Evolutionary conservation across 2,329 filamentous ascomycete species (phyloP).

Genomic region (Tympanopsis confertula): DNA sequence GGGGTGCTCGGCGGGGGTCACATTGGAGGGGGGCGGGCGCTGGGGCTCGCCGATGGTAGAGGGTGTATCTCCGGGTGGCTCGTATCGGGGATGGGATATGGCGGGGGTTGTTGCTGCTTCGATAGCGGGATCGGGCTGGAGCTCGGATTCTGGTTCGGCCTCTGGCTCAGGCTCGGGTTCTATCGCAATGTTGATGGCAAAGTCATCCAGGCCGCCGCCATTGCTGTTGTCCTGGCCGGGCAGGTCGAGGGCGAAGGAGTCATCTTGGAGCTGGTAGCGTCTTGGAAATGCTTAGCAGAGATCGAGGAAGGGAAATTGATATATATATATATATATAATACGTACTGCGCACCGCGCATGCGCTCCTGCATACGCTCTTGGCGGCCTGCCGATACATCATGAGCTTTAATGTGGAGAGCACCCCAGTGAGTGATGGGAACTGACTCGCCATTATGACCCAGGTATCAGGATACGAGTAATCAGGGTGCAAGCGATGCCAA

Average conservation of each 20-base stretch:
- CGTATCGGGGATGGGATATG: slow-evolving; percentile 1
- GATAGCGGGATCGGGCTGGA: slow-evolving; percentile 4
- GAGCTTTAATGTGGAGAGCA: no score
- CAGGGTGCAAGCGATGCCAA: no score
- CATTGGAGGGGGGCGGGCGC: no score
- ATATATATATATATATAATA: slow-evolving; percentile 2
- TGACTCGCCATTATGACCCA: no score
- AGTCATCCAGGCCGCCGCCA: slow-evolving; percentile 3
- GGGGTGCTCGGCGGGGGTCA: no score
- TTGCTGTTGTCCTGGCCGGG: slow-evolving; percentile 18
- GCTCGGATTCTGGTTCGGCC: slow-evolving; percentile 5
- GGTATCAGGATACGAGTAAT: no score
- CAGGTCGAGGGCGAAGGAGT: slow-evolving; percentile 44
- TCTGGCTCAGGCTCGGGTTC: slow-evolving; percentile 15
- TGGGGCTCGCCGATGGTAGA: no score
- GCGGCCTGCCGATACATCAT: no score
- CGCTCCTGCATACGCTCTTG: slow-evolving; percentile 53
- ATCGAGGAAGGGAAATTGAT: no score
- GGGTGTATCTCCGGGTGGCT: no score
- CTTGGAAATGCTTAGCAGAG: slow-evolving; percentile 15
- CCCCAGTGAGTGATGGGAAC: no score
- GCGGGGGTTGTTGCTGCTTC: no score
- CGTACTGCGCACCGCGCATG: slow-evolving; percentile 53
- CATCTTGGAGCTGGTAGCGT: slow-evolving; percentile 44
- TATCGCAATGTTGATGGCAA: slow-evolving; percentile 6